Evolutionary conservation across 495 filamentous ascomycete genomes (phyloP), one percentile per base, ranked within the genome.

Genomic region (Neurospora africana): DNA sequence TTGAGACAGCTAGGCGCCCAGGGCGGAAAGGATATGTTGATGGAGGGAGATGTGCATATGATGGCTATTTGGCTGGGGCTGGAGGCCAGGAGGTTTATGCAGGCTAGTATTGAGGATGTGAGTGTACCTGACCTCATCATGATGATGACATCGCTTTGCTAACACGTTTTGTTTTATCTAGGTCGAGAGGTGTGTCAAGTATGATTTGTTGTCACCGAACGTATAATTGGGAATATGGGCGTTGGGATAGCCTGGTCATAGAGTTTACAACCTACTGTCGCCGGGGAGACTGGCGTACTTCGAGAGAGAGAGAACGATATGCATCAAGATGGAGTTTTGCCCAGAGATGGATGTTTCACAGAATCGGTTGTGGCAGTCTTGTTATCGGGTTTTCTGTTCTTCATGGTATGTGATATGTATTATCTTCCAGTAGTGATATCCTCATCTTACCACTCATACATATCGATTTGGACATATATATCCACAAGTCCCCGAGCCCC

Each of bases 21-120:
- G 74, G 89, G 91, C 71, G 87, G 91, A n/a, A 86, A 87, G 43
- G 86, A 86, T 2, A 87, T 90, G 83, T 79, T 89, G 72, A 88
- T 87, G 71, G 84, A 87, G 41, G 91, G 91, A n/a, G 94, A 97
- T 76, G 91, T 92, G 75, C 93, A 91, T n/a, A 94, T 99, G 90
- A 82, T 98, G 74, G 93, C 93, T 78, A 89, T 99, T 1, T 99
- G 95, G 95, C 86, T 94, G 40, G 94, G 94, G 15, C 82, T 99
- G 27, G 95, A 99, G 80, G 91, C 93, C 30, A 87, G 95, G 72
- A 90, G 89, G 74, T 92, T 95, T 78, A 85, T 98, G 81, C 91
- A 94, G 80, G 93, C 92, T 65, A 93, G 91, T 72, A 89, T 94
- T 58, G 93, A 98, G 76, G 92, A 92, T 79, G 94, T 97, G 79